Percentiles rank a stretch among this genome's conserved stretches.
Evolutionary conservation across 108 stramenopile species (phyloP).

Genomic region (Nitzschia sp.): DNA sequence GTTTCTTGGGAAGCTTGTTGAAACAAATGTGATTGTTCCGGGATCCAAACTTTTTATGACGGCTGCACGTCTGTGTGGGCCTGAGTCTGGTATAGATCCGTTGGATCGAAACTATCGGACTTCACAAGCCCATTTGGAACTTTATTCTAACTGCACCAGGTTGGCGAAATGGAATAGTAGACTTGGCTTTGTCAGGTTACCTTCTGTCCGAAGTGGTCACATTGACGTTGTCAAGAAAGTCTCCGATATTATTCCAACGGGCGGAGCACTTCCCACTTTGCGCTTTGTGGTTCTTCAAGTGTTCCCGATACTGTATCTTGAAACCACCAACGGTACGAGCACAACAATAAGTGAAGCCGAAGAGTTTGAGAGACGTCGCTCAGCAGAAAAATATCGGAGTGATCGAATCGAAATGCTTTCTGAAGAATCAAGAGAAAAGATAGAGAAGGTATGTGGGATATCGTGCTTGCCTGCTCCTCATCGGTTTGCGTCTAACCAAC

Average conservation of each 20-base stretch:
- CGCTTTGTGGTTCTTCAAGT: slow-evolving; percentile 60
- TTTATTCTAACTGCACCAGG: slow-evolving; percentile 69
- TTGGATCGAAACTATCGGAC: slow-evolving; percentile 57
- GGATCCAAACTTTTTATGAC: slow-evolving; percentile 78
- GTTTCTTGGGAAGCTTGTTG: slow-evolving; percentile 39
- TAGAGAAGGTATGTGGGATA: slow-evolving; percentile 43
- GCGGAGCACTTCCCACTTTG: slow-evolving; percentile 65
- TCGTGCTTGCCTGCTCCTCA: not conserved
- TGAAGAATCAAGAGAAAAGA: slow-evolving; percentile 49
- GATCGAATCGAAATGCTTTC: slow-evolving; percentile 51
- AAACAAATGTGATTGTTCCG: slow-evolving; percentile 47
- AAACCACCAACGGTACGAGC: slow-evolving; percentile 23
- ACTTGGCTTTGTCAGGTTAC: slow-evolving; percentile 60
- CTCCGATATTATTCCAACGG: slow-evolving; percentile 54
- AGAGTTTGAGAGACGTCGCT: slow-evolving; percentile 48
- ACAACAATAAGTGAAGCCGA: slow-evolving; percentile 56
- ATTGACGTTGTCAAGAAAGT: slow-evolving; percentile 52
- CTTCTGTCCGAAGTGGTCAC: slow-evolving; percentile 16
- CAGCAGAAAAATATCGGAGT: slow-evolving; percentile 43
- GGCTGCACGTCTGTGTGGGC: slow-evolving; percentile 57
- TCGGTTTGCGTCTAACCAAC: not conserved
- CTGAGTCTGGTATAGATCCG: slow-evolving; percentile 82
- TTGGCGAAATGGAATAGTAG: slow-evolving; percentile 79
- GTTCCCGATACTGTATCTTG: slow-evolving; percentile 70
- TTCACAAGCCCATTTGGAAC: slow-evolving; percentile 30